Percentiles rank a stretch among this genome's conserved stretches.
Evolutionary conservation across 805 yeast species (phyloP).

Genomic region (Metschnikowia matae): DNA sequence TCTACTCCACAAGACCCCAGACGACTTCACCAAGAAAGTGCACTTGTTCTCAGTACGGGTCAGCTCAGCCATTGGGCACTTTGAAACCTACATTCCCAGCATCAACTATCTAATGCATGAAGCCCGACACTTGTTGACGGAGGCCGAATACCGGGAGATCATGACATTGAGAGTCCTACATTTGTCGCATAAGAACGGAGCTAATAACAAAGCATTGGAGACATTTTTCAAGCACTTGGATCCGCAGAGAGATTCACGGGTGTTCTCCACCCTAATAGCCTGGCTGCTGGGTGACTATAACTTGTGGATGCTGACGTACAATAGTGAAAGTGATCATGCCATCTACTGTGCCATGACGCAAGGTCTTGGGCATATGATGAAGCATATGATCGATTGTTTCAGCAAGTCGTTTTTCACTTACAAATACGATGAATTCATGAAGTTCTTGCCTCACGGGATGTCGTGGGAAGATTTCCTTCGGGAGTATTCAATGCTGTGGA

Average conservation of each 20-base stretch:
- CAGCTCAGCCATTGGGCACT: constrained; percentile 43
- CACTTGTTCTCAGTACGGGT: constrained; percentile 46
- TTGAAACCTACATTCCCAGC: constrained; percentile 53
- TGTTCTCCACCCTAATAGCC: constrained; percentile 19
- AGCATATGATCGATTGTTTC: constrained; percentile 28
- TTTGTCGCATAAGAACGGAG: constrained; percentile 36
- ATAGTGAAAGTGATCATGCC: constrained; percentile 30
- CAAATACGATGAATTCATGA: constrained; percentile 23
- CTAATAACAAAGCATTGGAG: constrained; percentile 28
- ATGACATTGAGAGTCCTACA: constrained; percentile 44
- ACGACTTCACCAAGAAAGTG: constrained; percentile 42
- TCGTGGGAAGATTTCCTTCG: constrained; percentile 18
- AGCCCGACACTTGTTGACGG: constrained; percentile 19
- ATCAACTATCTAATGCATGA: constrained; percentile 39
- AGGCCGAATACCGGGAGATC: constrained; percentile 37
- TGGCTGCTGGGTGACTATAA: constrained; percentile 31
- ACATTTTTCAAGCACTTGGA: constrained; percentile 27
- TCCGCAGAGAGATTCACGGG: constrained; percentile 10
- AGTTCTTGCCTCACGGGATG: constrained; percentile 25
- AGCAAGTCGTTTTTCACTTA: constrained; percentile 38
- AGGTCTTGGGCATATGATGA: constrained; percentile 33
- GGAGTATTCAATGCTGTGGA: constrained; percentile 30
- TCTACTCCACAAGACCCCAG: constrained; percentile 35
- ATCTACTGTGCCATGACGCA: constrained; percentile 38
- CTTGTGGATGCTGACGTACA: constrained; percentile 28